A percentile compares a stretch with the other conserved stretches of the same genome.
Conservation (phyloP, 768 basidiomycete species). For the Lactarius psammicola region DNA sequence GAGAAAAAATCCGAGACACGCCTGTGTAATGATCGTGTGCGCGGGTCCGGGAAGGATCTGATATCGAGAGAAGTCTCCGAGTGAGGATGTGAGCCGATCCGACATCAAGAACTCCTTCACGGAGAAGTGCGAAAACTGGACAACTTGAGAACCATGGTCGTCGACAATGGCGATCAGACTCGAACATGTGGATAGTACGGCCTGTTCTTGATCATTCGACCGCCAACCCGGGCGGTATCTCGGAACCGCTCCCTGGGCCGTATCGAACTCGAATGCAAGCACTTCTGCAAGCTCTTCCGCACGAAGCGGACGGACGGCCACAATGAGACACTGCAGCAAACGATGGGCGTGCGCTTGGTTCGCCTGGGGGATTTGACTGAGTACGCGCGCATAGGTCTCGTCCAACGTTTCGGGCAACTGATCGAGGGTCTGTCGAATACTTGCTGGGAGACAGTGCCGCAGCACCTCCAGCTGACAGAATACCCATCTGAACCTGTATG, state of each 20-base stretch:
- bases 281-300: not conserved
- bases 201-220: not conserved
- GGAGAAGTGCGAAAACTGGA: not conserved
- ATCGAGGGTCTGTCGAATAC: not conserved
- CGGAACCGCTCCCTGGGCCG: not conserved
- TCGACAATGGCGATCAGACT: not conserved
- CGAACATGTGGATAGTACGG: not conserved
- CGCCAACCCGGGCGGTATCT: not conserved
- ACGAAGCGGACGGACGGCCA: not conserved
- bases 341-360: not conserved
- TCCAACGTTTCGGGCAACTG: not conserved
- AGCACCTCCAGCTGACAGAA: not conserved
- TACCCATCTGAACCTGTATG: not conserved
- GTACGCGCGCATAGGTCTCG: not conserved
- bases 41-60: not conserved
- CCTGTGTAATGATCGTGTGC: not conserved
- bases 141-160: not conserved
- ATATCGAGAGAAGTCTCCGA: not conserved
- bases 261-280: not conserved
- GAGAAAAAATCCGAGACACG: not conserved
- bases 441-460: fast-evolving
- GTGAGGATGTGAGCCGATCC: not conserved
- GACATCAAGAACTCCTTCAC: not conserved
- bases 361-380: not conserved
- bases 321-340: not conserved